Evolutionary conservation across 2,329 filamentous ascomycete species (phyloP), one percentile per base, ranked within the genome.

Genomic region (Waltergamsia citrina): DNA sequence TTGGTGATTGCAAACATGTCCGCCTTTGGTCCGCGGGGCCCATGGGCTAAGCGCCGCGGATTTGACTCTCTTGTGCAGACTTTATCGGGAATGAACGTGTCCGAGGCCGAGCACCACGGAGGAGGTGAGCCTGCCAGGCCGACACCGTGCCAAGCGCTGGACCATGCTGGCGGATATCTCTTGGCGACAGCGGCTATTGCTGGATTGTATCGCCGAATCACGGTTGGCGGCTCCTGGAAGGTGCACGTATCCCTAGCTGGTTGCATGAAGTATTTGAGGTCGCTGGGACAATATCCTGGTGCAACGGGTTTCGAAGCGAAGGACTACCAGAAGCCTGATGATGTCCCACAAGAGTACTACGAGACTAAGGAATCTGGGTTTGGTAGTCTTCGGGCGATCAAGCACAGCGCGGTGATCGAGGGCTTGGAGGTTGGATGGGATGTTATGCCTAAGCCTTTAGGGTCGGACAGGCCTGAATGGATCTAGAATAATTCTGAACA

Each of bases 241-340:
- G 64, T 76, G 1, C 55, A 70, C 19, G 70, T 75, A 1, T 74
- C 68, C 7, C 54, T 78, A 3, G 71, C 69, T 0, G 71, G 66
- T 1, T 59, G 63, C 3, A 69, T 67, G 66, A 71, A 67, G 42
- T 76, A 74, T 46, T 46, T 77, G 24, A 55, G 67, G 19, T 71
- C 67, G 20, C 43, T 78, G 11, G 71, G 72, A 0, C 71, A 70
- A 37, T 65, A 63, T 40, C 49, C 56, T 4, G 66, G 57, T 0
- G 45, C 42, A 2, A 52, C 43, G 3, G 68, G 69, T 0, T 74
- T 74, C 28, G 43, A 60, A 3, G 45, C 45, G 5, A 41, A 36
- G 9, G 53, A 63, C 37, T 54, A 52, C 22, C 42, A 44, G 6
- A 42, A 38, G 4, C 40, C 53, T 0, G 37, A 42, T 1, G 44